phyloP scores from a whole-genome alignment of 2,329 filamentous ascomycete genomes.

The Lecanicillium sp. region DNA sequence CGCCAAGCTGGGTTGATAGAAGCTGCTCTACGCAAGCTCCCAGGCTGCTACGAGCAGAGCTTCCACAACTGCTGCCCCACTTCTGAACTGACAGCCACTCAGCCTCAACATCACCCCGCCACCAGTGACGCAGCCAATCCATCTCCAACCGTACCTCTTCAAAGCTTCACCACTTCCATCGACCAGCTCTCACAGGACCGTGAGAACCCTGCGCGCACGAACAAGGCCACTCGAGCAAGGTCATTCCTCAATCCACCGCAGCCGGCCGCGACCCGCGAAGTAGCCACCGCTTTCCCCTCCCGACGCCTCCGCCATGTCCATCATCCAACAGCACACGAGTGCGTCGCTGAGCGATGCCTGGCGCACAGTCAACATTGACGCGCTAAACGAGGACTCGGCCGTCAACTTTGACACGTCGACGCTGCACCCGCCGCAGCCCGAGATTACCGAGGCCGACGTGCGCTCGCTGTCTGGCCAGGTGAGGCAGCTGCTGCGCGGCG shows the following conservation, averaged over 20 bases:
- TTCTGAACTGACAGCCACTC: neutral
- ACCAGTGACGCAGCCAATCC: constrained; percentile 7
- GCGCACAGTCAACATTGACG: constrained; percentile 93
- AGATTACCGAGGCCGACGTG: constrained; percentile 69
- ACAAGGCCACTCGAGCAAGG: no score
- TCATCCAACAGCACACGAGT: constrained; percentile 57
- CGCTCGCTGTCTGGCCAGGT: constrained; percentile 74
- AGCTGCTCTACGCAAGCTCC: no score
- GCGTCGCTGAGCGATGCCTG: constrained; percentile 56
- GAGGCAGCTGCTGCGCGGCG: constrained; percentile 77
- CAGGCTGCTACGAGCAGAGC: no score
- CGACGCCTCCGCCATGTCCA: constrained; percentile 43
- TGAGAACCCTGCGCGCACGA: no score
- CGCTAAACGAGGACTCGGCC: constrained; percentile 80
- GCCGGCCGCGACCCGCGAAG: no score
- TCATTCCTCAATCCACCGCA: no score
- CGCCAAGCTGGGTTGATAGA: no score
- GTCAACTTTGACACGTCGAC: constrained; percentile 86
- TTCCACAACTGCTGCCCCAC: no score
- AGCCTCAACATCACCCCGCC: constrained; percentile 7
- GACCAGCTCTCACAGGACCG: no score
- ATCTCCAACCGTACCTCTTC: neutral
- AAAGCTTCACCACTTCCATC: no score
- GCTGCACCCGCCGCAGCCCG: constrained; percentile 67
- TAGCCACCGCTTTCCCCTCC: no score